Conservation (phyloP, 306 rosid genomes). For the Comarum palustre region DNA sequence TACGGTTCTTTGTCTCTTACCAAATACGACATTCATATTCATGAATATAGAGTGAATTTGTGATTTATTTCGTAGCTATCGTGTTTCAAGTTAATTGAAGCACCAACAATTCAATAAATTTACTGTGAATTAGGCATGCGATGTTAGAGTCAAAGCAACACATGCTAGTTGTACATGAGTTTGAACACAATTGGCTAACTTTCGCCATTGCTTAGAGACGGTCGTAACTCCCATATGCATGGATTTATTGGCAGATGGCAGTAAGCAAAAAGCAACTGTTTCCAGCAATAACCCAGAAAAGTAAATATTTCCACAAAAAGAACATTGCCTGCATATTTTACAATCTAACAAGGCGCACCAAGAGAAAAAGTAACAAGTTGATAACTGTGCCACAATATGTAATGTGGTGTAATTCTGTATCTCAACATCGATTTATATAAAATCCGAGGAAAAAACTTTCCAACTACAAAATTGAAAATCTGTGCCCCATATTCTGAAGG, state of each 20-base stretch:
- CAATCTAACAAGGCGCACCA: neutral
- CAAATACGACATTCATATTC: too few relatives aligned
- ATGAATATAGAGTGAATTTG: neutral
- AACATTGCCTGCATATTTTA: neutral
- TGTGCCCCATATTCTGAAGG: slow-evolving; percentile 38
- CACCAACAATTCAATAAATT: neutral
- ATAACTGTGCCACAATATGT: slow-evolving; percentile 24
- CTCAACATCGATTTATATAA: slow-evolving; percentile 48
- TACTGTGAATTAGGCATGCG: neutral
- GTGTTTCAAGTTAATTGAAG: neutral
- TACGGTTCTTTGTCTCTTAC: too few relatives aligned
- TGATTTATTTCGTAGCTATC: neutral
- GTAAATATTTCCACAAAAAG: too few relatives aligned
- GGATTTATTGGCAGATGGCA: neutral
- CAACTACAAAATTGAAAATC: slow-evolving; percentile 65
- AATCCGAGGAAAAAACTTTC: slow-evolving; percentile 48
- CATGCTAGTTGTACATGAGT: neutral
- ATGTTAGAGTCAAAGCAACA: neutral
- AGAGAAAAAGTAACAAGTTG: slow-evolving; percentile 4
- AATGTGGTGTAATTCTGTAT: slow-evolving; percentile 32
- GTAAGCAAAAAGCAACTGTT: neutral
- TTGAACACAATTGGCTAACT: neutral
- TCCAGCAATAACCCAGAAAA: neutral
- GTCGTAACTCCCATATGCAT: neutral
- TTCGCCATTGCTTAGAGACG: neutral